Evolutionary conservation across 2,329 filamentous ascomycete genomes (phyloP).

Genomic region (Zasmidium citrigriseum): DNA sequence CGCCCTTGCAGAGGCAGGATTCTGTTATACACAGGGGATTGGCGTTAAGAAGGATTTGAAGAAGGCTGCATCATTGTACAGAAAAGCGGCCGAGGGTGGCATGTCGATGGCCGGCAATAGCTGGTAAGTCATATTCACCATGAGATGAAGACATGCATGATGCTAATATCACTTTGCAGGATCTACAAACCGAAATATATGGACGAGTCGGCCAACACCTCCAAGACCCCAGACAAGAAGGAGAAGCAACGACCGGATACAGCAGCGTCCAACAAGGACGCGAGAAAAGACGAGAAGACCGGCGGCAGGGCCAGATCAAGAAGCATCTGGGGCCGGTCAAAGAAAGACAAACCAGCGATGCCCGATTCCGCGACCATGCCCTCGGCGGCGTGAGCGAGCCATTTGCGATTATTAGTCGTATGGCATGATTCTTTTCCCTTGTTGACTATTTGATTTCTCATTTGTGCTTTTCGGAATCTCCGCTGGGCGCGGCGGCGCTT

Average conservation of each 20-base stretch:
- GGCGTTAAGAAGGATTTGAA: conserved; percentile 96
- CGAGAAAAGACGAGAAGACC: conserved; percentile 8
- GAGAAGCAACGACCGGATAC: conserved; percentile 19
- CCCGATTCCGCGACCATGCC: conserved; percentile 1
- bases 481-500: neutral
- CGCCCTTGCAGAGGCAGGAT: conserved; percentile 89
- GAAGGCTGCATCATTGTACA: conserved; percentile 88
- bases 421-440: neutral
- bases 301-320: conserved; percentile 11
- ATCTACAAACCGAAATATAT: conserved; percentile 95
- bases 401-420: neutral
- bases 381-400: neutral
- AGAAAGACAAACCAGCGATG: conserved; percentile 11
- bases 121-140: conserved; percentile 66
- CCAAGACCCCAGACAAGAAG: conserved; percentile 8
- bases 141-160: neutral
- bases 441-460: neutral
- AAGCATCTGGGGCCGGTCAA: conserved; percentile 13
- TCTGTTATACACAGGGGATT: conserved; percentile 91
- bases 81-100: conserved; percentile 85
- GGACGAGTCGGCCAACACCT: conserved; percentile 41
- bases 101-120: conserved; percentile 98
- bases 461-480: neutral
- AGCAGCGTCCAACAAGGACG: conserved; percentile 14
- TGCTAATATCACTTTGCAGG: conserved; percentile 53